These are phyloP conservation scores for Colletotrichum lini DNA, from an alignment of 2,329 filamentous ascomycete genomes.

Conservation along the genomic window DNA sequence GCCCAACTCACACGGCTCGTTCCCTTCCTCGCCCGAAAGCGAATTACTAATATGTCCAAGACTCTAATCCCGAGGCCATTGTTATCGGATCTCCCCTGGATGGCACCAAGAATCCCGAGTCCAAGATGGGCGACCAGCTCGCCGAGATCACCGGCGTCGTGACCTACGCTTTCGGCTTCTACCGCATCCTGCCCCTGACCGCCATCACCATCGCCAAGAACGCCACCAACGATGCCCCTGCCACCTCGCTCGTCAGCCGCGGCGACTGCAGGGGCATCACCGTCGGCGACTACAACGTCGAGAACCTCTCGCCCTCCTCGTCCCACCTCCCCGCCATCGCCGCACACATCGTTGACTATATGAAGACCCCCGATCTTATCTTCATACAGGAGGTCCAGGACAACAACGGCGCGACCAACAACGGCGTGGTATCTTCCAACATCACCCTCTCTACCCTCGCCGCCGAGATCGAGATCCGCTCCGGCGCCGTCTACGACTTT, in stretches of 20 bases:
- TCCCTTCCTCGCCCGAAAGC: too few species aligned
- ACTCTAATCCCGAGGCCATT: conserved; percentile 80
- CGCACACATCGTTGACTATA: conserved; percentile 74
- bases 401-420: conserved; percentile 72
- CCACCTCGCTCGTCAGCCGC: conserved; percentile 67
- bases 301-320: conserved; percentile 74
- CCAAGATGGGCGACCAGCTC: conserved; percentile 75
- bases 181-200: conserved; percentile 76
- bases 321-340: conserved; percentile 71
- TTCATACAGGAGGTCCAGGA: conserved; percentile 82
- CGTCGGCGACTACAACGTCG: conserved; percentile 78
- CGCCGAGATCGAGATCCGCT: conserved; percentile 63
- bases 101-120: conserved; percentile 72
- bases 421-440: conserved; percentile 70
- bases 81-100: conserved; percentile 76
- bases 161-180: conserved; percentile 77
- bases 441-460: conserved; percentile 71
- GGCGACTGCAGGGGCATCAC: conserved; percentile 74
- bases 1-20: conserved; percentile 17
- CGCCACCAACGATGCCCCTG: conserved; percentile 61
- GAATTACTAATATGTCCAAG: conserved; percentile 49
- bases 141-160: conserved; percentile 79
- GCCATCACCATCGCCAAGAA: conserved; percentile 64
- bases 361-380: conserved; percentile 75
- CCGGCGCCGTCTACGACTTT: conserved; percentile 69